phyloP scores from a whole-genome alignment of 2,329 filamentous ascomycete genomes.

The Aspergillus sp. region DNA sequence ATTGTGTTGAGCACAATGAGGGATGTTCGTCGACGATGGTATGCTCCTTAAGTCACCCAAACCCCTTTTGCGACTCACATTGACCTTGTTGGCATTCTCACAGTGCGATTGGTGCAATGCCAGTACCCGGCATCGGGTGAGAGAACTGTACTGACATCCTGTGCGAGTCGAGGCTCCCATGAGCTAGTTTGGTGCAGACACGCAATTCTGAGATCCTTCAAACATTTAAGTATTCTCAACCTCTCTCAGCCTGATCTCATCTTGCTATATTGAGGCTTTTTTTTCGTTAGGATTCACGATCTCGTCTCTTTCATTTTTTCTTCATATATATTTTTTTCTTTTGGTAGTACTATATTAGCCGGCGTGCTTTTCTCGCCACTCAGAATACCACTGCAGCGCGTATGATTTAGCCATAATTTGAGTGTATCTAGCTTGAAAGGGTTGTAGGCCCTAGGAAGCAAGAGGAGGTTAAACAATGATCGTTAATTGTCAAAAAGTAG shows the following conservation, averaged over 20 bases:
- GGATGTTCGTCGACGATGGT: constrained; percentile 68
- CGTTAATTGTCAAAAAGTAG: not conserved
- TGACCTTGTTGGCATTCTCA: constrained; percentile 7
- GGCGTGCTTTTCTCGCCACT: not conserved
- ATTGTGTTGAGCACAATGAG: constrained; percentile 81
- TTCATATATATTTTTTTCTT: too few species aligned
- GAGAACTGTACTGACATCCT: constrained; percentile 27
- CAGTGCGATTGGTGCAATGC: constrained; percentile 50
- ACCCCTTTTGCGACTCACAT: not conserved
- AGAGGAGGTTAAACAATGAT: not conserved
- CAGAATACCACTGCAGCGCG: constrained; percentile 4
- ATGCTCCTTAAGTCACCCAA: constrained; percentile 16
- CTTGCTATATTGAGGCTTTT: too few species aligned
- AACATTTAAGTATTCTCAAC: too few species aligned
- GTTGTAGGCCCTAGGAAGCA: too few species aligned
- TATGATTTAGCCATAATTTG: not conserved
- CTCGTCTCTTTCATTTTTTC: not conserved
- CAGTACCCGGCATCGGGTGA: constrained; percentile 37
- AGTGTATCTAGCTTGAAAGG: too few species aligned
- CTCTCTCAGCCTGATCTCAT: too few species aligned
- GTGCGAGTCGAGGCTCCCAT: too few species aligned
- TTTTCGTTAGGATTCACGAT: too few species aligned
- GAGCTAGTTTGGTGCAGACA: not conserved
- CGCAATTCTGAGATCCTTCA: not conserved
- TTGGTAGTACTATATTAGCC: not conserved